Percentiles rank a stretch among this genome's conserved stretches.
phyloP scores from a whole-genome alignment of 169 alveolate genomes.

The Theileria luwenshuni region DNA sequence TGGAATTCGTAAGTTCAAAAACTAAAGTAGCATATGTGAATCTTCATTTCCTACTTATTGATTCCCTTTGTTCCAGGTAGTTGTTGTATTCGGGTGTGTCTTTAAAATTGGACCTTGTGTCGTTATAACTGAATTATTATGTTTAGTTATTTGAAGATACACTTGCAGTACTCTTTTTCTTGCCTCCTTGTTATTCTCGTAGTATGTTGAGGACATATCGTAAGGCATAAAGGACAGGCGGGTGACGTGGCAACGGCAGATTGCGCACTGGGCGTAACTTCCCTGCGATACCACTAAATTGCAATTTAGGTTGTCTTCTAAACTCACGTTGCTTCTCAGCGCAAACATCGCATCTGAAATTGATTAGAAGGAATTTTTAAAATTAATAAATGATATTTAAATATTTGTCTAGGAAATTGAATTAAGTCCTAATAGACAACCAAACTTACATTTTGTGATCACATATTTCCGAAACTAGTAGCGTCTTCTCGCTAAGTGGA shows the following conservation, averaged over 20 bases:
- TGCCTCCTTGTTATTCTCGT: conserved; percentile 48
- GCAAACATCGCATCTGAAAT: conserved; percentile 51
- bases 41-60: conserved; percentile 21
- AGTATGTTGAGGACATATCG: conserved; percentile 46
- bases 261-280: conserved; percentile 68
- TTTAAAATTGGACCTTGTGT: conserved; percentile 73
- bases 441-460: conserved; percentile 64
- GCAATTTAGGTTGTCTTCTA: neutral
- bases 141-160: conserved; percentile 29
- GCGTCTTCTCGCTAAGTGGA: conserved; percentile 60
- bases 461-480: conserved; percentile 59
- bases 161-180: conserved; percentile 61
- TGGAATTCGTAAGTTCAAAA: conserved; percentile 59
- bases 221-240: conserved; percentile 51
- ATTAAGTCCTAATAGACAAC: neutral
- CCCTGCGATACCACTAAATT: conserved; percentile 49
- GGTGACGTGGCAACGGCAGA: conserved; percentile 64
- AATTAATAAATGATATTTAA: neutral
- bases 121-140: conserved; percentile 69
- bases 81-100: conserved; percentile 75
- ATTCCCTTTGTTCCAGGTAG: conserved; percentile 74
- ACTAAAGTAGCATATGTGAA: conserved; percentile 17
- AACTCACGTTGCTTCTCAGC: conserved; percentile 65
- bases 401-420: neutral
- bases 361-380: neutral